These are phyloP conservation scores for Volvox africanus DNA, from an alignment of 139 green algal species.

Conservation along the genomic window DNA sequence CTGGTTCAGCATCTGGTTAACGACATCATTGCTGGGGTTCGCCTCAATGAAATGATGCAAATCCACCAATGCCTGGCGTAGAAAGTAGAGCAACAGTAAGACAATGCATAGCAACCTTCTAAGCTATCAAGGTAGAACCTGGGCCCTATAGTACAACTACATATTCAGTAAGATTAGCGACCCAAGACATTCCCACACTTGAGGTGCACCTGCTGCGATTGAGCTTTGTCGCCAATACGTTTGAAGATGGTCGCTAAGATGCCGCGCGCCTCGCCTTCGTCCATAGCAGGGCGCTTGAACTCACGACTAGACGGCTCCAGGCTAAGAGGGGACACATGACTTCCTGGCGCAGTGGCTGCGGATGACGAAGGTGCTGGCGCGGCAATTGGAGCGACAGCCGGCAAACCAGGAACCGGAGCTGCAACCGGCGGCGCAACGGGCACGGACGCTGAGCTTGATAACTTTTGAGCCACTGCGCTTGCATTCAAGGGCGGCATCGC, in stretches of 20 bases:
- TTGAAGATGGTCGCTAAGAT: conserved; percentile 81
- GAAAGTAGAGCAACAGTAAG: neutral
- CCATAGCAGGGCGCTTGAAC: conserved; percentile 8
- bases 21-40: conserved; percentile 53
- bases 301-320: conserved; percentile 26
- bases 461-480: neutral
- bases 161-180: neutral
- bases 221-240: conserved; percentile 80
- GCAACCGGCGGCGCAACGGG: neutral
- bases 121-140: too few relatives aligned
- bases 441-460: neutral
- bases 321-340: neutral
- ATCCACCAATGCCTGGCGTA: conserved; percentile 69
- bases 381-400: neutral
- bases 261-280: conserved; percentile 58
- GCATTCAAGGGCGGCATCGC: conserved; percentile 4
- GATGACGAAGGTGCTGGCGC: neutral
- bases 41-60: conserved; percentile 72
- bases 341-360: neutral
- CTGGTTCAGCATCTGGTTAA: conserved; percentile 46
- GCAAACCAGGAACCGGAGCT: neutral
- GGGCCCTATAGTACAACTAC: too few relatives aligned
- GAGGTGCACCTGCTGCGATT: conserved; percentile 53
- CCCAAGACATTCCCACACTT: neutral
- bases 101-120: too few relatives aligned